These are phyloP conservation scores for Cadophora gregata DNA, from an alignment of 2,329 filamentous ascomycete species.

Conservation along the genomic window DNA sequence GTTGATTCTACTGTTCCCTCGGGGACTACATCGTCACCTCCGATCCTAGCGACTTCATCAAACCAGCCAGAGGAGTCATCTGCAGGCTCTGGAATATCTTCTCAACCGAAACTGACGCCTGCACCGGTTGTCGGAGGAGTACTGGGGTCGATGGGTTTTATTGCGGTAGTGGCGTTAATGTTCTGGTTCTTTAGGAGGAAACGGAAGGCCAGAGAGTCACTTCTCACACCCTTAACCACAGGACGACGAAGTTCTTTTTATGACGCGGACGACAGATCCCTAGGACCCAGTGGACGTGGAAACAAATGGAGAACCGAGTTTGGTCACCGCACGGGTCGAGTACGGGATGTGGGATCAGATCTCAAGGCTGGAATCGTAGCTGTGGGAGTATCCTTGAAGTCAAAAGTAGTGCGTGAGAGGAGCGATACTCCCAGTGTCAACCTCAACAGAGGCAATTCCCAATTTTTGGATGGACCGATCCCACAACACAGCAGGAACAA, in stretches of 20 bases:
- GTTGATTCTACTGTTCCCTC: constrained; percentile 24
- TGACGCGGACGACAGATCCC: constrained; percentile 35
- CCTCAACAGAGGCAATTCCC: constrained; percentile 59
- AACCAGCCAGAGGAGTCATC: constrained; percentile 27
- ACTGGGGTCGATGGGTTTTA: constrained; percentile 38
- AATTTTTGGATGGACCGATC: constrained; percentile 50
- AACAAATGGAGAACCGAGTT: constrained; percentile 33
- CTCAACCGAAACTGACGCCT: constrained; percentile 28
- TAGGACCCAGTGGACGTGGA: constrained; percentile 29
- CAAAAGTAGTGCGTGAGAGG: constrained; percentile 38
- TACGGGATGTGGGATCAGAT: constrained; percentile 30
- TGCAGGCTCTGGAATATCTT: constrained; percentile 34
- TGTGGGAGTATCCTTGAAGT: constrained; percentile 39
- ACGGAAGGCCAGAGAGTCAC: constrained; percentile 33
- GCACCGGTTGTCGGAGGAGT: constrained; percentile 42
- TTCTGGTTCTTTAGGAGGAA: constrained; percentile 40
- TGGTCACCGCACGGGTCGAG: constrained; percentile 25
- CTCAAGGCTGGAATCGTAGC: constrained; percentile 35
- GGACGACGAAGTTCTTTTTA: constrained; percentile 36
- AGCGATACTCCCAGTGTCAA: constrained; percentile 52
- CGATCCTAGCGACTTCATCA: constrained; percentile 26
- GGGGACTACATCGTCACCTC: constrained; percentile 29
- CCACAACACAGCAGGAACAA: constrained; percentile 49
- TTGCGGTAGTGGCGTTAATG: constrained; percentile 39
- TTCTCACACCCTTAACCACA: constrained; percentile 39